These are phyloP conservation scores for Hyaloperonospora brassicae DNA, from an alignment of 352 stramenopile genomes.

Conservation along the genomic window DNA sequence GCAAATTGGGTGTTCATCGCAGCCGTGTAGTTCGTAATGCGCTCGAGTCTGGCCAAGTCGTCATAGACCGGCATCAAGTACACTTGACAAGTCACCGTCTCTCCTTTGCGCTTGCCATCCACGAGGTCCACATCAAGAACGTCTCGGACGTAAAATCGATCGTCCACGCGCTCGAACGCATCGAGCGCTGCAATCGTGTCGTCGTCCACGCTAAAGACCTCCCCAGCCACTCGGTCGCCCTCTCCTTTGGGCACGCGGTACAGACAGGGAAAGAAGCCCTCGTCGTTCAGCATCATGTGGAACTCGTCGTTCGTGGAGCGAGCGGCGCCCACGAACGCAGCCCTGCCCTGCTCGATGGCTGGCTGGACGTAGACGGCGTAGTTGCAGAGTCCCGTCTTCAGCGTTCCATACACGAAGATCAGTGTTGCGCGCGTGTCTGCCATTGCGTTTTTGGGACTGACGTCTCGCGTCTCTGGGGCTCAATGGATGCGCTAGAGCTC, in stretches of 20 bases:
- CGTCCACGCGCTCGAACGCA: slow-evolving; percentile 28
- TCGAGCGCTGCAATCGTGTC: slow-evolving; percentile 50
- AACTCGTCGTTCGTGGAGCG: slow-evolving; percentile 34
- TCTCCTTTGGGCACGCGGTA: slow-evolving; percentile 18
- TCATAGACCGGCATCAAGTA: slow-evolving; percentile 39
- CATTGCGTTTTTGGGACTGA: too few relatives aligned
- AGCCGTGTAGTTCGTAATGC: slow-evolving; percentile 28
- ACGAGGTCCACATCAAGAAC: slow-evolving; percentile 29
- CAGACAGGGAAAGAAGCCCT: slow-evolving; percentile 41
- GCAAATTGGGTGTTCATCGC: slow-evolving; percentile 32
- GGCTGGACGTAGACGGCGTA: slow-evolving; percentile 11
- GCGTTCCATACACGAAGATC: too few relatives aligned
- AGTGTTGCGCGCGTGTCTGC: too few relatives aligned
- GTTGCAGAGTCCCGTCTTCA: too few relatives aligned
- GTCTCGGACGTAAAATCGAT: too few relatives aligned
- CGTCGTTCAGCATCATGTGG: slow-evolving; percentile 52
- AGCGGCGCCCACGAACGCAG: slow-evolving; percentile 28
- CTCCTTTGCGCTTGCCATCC: slow-evolving; percentile 15
- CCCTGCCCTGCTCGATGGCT: slow-evolving; percentile 36
- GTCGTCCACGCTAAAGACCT: slow-evolving; percentile 56
- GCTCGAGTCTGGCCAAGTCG: slow-evolving; percentile 27
- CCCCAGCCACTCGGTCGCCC: slow-evolving; percentile 43
- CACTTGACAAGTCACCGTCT: slow-evolving; percentile 20
- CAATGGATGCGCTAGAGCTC: too few relatives aligned
- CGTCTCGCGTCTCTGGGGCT: too few relatives aligned